Evolutionary conservation across 2,329 filamentous ascomycete genomes (phyloP).

Genomic region (Raffaelea deltoideospora): DNA sequence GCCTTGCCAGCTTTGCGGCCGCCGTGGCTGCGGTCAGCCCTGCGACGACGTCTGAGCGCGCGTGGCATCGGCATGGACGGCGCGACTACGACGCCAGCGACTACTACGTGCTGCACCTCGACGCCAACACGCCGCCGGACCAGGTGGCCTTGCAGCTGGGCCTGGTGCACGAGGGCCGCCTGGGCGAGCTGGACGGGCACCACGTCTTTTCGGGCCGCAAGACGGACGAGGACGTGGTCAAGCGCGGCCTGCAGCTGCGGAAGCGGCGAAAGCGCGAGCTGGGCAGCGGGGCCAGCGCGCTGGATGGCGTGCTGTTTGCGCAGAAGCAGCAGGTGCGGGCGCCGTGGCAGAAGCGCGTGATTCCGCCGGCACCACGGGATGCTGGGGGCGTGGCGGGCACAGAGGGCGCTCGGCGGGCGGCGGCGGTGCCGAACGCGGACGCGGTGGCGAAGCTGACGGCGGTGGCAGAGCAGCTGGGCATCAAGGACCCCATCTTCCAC

Average conservation of each 20-base stretch:
- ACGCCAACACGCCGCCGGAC: constrained; percentile 46
- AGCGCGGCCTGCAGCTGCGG: constrained; percentile 34
- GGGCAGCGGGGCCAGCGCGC: constrained; percentile 32
- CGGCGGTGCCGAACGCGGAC: constrained; percentile 16
- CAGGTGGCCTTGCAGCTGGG: constrained; percentile 60
- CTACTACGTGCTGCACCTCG: constrained; percentile 85
- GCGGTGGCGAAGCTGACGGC: constrained; percentile 42
- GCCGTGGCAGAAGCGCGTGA: constrained; percentile 36
- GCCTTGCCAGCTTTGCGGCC: constrained; percentile 35
- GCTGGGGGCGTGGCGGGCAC: not conserved
- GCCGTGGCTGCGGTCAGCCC: too few relatives aligned
- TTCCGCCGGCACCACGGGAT: constrained; percentile 16
- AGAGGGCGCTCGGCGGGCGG: constrained; percentile 7
- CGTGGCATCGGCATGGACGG: constrained; percentile 29
- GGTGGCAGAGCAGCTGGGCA: constrained; percentile 53
- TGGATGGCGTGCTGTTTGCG: constrained; percentile 63
- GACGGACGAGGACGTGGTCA: constrained; percentile 42
- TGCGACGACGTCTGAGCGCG: constrained; percentile 27
- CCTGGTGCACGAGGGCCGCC: constrained; percentile 62
- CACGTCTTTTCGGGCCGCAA: constrained; percentile 71
- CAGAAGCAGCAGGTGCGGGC: constrained; percentile 52
- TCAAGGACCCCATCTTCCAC: constrained; percentile 77
- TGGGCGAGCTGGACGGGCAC: constrained; percentile 66
- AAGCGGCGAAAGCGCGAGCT: constrained; percentile 47
- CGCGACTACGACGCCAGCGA: constrained; percentile 70